Percentiles rank a stretch among this genome's conserved stretches.
Evolutionary conservation across 768 basidiomycete species (phyloP).

Genomic region (Melanogaster broomeanus): DNA sequence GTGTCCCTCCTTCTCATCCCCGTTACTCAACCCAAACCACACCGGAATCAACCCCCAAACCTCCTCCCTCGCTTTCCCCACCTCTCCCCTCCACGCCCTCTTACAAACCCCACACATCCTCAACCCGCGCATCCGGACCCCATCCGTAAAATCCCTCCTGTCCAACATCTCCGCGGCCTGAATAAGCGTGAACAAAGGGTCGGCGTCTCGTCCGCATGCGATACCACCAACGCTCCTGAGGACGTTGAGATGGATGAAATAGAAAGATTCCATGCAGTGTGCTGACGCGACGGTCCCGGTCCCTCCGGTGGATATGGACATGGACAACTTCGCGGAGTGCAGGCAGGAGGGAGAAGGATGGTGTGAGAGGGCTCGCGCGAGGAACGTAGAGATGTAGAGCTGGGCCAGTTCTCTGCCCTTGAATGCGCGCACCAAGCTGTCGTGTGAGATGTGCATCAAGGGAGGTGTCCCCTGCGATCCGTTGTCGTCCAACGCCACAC

Average conservation of each 20-base stretch:
- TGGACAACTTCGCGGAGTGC: slow-evolving; percentile 33
- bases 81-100: slow-evolving; percentile 44
- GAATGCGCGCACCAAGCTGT: slow-evolving; percentile 46
- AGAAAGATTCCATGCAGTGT: slow-evolving; percentile 67
- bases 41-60: slow-evolving; percentile 61
- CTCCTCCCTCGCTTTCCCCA: slow-evolving; percentile 52
- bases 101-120: slow-evolving; percentile 55
- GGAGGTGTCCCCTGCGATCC: slow-evolving; percentile 1
- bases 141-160: slow-evolving; percentile 70
- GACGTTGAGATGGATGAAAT: slow-evolving; percentile 74
- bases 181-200: slow-evolving; percentile 66
- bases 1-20: slow-evolving; percentile 2
- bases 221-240: slow-evolving; percentile 72
- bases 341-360: slow-evolving; percentile 55
- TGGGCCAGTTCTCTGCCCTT: slow-evolving; percentile 68
- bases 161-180: slow-evolving; percentile 74
- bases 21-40: slow-evolving; percentile 58
- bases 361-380: slow-evolving; percentile 53
- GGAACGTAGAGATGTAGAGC: slow-evolving; percentile 60
- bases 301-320: background rate
- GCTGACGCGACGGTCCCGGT: slow-evolving; percentile 5
- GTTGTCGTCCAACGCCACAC: background rate
- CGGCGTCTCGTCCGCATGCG: slow-evolving; percentile 70
- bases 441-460: slow-evolving; percentile 36
- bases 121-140: slow-evolving; percentile 52